Evolutionary conservation across 345 rosid species (phyloP), one percentile per base, ranked within the genome.

Genomic region (Euclidium syriacum): DNA sequence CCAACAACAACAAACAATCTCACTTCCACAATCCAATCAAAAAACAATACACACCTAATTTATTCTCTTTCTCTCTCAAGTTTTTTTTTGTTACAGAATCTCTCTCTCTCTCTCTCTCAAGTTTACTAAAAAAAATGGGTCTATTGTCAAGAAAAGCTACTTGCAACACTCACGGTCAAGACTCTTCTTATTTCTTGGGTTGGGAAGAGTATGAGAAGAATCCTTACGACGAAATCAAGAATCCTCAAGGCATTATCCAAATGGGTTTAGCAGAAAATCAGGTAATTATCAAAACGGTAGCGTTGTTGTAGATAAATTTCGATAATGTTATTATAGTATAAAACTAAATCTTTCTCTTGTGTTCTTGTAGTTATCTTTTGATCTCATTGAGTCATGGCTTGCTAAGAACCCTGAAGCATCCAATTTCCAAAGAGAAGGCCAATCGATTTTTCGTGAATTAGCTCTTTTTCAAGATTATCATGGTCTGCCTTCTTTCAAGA

Each of bases 221-320:
- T 68, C 95, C 89, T 18, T 85, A 79, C 52, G 85, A 87, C 23
- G 73, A 73, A 25, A 70, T 72, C 62, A 80, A 75, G 41, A 87
- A 87, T 44, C 89, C 91, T 1, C 20, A 57, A 11, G 95, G 95
- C 33, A 85, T 87, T 55, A 85, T 87, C 55, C 91, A 85, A 56
- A 85, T 87, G 91, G 91, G 95, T 50, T 84, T 87, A 17, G 95
- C 95, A 36, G 95, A 87, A 63, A 87, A 85, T 73, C 89, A 83
- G 78, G 91, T 79, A 70, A 22, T 17, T 6, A 43, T 18, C 18
- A 47, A 58, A 65, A 64, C 62, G 62, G 62, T 36, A 16, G 3
- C 64, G 42, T 67, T n/a, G 4, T 20, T 24, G 6, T 11, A 14
- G 0, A 14, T 44, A 4, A 2, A 33, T 54, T n/a, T 34, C 3